phyloP scores from a whole-genome alignment of 805 yeast species.

The Cyberlindnera petersonii region DNA sequence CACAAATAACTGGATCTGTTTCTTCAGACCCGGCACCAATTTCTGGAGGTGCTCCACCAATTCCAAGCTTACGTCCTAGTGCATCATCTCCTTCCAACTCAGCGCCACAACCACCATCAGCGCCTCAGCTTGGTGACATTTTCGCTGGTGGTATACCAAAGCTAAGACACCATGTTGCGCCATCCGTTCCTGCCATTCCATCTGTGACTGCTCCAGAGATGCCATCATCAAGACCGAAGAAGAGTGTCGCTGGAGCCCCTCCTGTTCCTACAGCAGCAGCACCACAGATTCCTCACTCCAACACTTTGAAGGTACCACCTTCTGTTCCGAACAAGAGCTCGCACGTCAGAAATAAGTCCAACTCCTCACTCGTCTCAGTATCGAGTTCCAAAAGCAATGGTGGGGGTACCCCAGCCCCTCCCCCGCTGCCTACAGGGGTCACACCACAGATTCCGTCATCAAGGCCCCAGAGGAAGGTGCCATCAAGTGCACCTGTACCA shows the following conservation, averaged over 20 bases:
- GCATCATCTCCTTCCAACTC: constrained; percentile 22
- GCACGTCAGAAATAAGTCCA: constrained; percentile 17
- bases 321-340: constrained; percentile 16
- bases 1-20: constrained; percentile 41
- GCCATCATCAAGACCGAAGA: constrained; percentile 26
- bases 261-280: constrained; percentile 21
- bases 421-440: constrained; percentile 27
- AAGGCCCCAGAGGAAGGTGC: constrained; percentile 21
- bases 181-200: constrained; percentile 8
- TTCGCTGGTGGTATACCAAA: constrained; percentile 28
- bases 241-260: constrained; percentile 16
- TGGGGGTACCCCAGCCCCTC: constrained; percentile 12
- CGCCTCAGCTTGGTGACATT: constrained; percentile 24
- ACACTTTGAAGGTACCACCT: constrained; percentile 19
- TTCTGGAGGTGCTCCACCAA: constrained; percentile 11
- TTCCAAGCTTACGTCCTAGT: constrained; percentile 7
- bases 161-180: constrained; percentile 19
- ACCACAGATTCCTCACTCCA: constrained; percentile 24
- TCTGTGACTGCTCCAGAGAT: constrained; percentile 17
- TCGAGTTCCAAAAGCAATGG: constrained; percentile 8
- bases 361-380: constrained; percentile 13
- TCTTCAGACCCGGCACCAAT: background rate
- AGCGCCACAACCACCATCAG: constrained; percentile 17
- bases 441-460: constrained; percentile 30
- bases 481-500: constrained; percentile 24